Evolutionary conservation across 2,329 filamentous ascomycete species (phyloP).

Genomic region (Fusarium beomiforme): DNA sequence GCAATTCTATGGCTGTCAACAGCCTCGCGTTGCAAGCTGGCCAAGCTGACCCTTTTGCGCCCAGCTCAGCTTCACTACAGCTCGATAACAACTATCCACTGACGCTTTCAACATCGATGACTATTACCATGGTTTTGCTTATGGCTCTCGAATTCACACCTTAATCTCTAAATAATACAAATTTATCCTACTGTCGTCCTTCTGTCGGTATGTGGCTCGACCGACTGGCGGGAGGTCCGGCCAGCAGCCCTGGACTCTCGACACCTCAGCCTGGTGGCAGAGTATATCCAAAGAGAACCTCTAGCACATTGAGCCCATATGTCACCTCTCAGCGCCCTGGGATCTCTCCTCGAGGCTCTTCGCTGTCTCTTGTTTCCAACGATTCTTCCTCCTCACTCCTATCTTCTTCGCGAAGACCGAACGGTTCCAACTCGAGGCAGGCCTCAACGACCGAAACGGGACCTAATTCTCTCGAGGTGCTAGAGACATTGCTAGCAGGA

Average conservation of each 20-base stretch:
- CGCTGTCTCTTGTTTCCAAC: constrained; percentile 79
- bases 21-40: constrained; percentile 45
- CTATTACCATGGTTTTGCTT: constrained; percentile 25
- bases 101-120: background rate
- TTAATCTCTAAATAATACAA: constrained; percentile 2
- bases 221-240: constrained; percentile 76
- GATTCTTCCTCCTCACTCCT: constrained; percentile 82
- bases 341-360: constrained; percentile 77
- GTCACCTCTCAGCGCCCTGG: constrained; percentile 74
- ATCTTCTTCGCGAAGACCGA: constrained; percentile 68
- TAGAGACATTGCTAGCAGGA: constrained; percentile 61
- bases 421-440: constrained; percentile 75
- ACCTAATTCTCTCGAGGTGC: constrained; percentile 75
- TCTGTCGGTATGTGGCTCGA: constrained; percentile 83
- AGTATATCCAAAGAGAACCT: constrained; percentile 72
- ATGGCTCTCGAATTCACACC: background rate
- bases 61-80: constrained; percentile 28
- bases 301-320: constrained; percentile 74
- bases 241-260: constrained; percentile 65
- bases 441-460: constrained; percentile 62
- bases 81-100: constrained; percentile 5
- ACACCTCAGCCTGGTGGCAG: constrained; percentile 72
- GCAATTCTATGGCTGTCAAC: constrained; percentile 14
- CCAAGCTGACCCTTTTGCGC: constrained; percentile 36
- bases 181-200: constrained; percentile 11